Base-by-base conservation (phyloP, 345 rosid species). In the Alliaria petiolata region DNA sequence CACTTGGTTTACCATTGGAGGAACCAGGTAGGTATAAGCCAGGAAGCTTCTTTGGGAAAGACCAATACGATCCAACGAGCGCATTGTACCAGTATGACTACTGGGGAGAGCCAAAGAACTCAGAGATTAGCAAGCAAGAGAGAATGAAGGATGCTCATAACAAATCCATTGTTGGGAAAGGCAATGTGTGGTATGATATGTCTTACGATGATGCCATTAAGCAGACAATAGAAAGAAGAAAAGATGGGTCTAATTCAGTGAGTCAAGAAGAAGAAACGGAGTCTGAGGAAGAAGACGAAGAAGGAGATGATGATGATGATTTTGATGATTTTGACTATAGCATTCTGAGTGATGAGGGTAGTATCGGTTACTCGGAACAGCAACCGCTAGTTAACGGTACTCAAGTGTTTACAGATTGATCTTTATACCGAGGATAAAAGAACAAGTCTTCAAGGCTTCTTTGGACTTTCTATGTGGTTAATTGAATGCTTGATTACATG, bases 71-170 rank as follows among this genome's bases (percentile, higher is more conserved):
- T 82, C 96, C 97, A 6, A 76, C 90, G 9, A 86, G 87, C 75
- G 86, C 98, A 13, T 51, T 93, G 19, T 93, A 82, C 36, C 83
- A 89, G 13, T 89, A 91, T 33, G 97, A 93, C 76, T 93, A 91
- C 73, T 93, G 97, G 96, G 97, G 97, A 40, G 98, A 91, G 67
- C 97, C 97, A 6, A 83, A 85, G 86, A 86, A 82, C 86, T 91
- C 96, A 8, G 93, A 89, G 76, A 91, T 87, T 80, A 93, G 96
- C 62, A 83, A 83, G 80, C 87, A 85, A 74, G 80, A 84, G 62
- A 78, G 97, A 69, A 83, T 84, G 85, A 80, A 71, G 46, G 95
- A 86, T 69, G 85, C 87, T 39, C 91, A 91, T 82, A 87, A 91
- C 81, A 91, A 87, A 80, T 80, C 89, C 13, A 83, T 91, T 7